Base-by-base conservation (phyloP, 768 basidiomycete species). In the Filobasidium floriforme region DNA sequence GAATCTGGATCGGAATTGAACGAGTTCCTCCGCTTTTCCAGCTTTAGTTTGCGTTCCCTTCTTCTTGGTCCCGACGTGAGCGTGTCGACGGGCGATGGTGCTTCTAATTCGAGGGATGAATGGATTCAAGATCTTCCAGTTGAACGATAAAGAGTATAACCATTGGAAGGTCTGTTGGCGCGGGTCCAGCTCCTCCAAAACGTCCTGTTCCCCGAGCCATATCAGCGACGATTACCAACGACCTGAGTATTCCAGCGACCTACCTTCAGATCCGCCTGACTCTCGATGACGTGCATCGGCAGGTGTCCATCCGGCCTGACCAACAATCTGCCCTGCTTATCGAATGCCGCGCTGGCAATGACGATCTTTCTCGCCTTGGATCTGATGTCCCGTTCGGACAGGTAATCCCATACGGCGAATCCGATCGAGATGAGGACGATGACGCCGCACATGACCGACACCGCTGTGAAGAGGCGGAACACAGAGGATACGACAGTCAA, bases 131-230 rank as follows among this genome's bases (percentile, higher is more conserved):
- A 77, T 67, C 24, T 63, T 37, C 79, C 79, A 80, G 69, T 77
- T 73, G 72, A 77, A 79, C 1, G 77, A 73, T 22, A 80, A 70
- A 40, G 73, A 72, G 72, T 75, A 80, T 5, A 80, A 70, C 78
- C 78, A 80, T 61, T 79, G 79, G 74, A 78, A 80, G 7, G 74
- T 76, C n/a, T 74, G 68, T 59, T 72, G 71, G n/a, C 72, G 71
- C 26, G 75, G 76, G 59, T 79, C 77, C 12, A 79, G 74, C 63
- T 79, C 73, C 40, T 66, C 65, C 28, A 77, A 61, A 26, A 78
- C 68, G 62, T 71, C 68, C 76, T 77, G 63, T 40, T 9, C 4
- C 19, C 4, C 5, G 28, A 40, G 18, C 9, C 15, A 6, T 7
- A 43, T 29, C 18, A 12, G 26, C n/a, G n/a, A n/a, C n/a, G n/a